Base-by-base conservation (phyloP, 2,329 filamentous ascomycete species). In the Aureobasidium sp. region DNA sequence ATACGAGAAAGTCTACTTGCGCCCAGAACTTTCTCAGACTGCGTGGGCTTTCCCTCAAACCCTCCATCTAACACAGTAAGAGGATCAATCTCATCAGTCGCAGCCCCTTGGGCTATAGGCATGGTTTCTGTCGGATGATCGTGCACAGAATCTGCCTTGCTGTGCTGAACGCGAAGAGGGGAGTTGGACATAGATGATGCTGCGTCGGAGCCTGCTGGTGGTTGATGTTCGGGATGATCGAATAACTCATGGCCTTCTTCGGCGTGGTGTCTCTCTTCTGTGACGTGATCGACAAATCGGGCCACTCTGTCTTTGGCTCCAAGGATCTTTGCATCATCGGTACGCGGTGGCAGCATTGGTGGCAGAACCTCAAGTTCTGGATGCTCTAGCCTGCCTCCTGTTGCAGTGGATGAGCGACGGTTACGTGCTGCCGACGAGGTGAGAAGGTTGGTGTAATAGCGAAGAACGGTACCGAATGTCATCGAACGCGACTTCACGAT, bases 281-380 rank as follows among this genome's bases (percentile, higher is more conserved):
- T 34, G 14, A 42, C 24, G 29, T 48, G 34, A 17, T 41, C 21
- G 21, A 34, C 19, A 14, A 21, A 24, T 19, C 27, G 42, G 21
- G 12, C 16, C 14, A 38, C 3, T 10, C 38, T 29, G 8, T 37
- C 25, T 16, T 24, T 19, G 19, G 10, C 10, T 17, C 21, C 35
- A 8, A 12, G 8, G 12, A 16, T 16, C 6, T 24, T n/a, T 19
- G 48, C 22, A 3, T 7, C 14, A 14, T n/a, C 6, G 6, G 10
- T 7, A 22, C 17, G 30, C 8, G 22, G 30, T 14, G 63, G 60
- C 32, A 61, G 41, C 11, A 71, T 61, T 6, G 69, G 62, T 3
- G 72, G 67, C 25, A 76, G 47, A 5, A 76, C 63, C 57, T 77
- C 74, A 45, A 77, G 61, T 51, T 77, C 74, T 1, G 74, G 74